Conservation (phyloP, 2,329 filamentous ascomycete genomes). For the Myrmaecium sp. region DNA sequence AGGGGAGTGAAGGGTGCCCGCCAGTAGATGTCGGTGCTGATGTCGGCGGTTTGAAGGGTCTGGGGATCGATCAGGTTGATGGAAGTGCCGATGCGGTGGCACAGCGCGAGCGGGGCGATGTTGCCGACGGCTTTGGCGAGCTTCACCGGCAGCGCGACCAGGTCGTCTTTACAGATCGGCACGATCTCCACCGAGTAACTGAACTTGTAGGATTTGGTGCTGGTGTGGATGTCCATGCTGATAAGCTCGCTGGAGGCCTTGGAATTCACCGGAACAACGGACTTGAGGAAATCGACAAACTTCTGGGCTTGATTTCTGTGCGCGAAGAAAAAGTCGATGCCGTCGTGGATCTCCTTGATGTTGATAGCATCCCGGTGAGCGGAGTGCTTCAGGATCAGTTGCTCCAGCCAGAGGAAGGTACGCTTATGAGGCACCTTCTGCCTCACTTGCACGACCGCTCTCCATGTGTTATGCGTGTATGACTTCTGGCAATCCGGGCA, state of each 20-base stretch:
- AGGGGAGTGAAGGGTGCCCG: conserved; percentile 69
- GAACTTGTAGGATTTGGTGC: conserved; percentile 87
- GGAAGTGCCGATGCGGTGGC: conserved; percentile 74
- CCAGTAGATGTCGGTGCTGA: conserved; percentile 77
- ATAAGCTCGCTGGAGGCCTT: conserved; percentile 90
- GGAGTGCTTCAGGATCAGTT: conserved; percentile 85
- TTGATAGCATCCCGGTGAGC: conserved; percentile 91
- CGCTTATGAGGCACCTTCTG: conserved; percentile 96
- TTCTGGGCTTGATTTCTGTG: conserved; percentile 81
- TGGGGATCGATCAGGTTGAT: conserved; percentile 80
- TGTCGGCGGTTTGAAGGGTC: conserved; percentile 79
- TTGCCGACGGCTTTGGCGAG: conserved; percentile 78
- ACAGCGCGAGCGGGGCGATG: conserved; percentile 72
- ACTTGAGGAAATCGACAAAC: conserved; percentile 78
- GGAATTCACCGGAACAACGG: conserved; percentile 58
- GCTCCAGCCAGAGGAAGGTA: conserved; percentile 69
- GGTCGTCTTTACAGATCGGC: conserved; percentile 91
- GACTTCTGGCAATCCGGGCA: conserved; percentile 92
- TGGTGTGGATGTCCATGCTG: conserved; percentile 81
- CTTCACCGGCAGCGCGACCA: conserved; percentile 83
- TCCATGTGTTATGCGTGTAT: conserved; percentile 92
- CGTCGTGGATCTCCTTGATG: conserved; percentile 92
- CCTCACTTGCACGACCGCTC: conserved; percentile 81
- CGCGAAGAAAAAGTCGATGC: conserved; percentile 89
- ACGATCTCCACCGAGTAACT: conserved; percentile 77